Base-by-base conservation (phyloP, 1,139 yeast genomes). In the Zygotorulaspora mrakii region DNA sequence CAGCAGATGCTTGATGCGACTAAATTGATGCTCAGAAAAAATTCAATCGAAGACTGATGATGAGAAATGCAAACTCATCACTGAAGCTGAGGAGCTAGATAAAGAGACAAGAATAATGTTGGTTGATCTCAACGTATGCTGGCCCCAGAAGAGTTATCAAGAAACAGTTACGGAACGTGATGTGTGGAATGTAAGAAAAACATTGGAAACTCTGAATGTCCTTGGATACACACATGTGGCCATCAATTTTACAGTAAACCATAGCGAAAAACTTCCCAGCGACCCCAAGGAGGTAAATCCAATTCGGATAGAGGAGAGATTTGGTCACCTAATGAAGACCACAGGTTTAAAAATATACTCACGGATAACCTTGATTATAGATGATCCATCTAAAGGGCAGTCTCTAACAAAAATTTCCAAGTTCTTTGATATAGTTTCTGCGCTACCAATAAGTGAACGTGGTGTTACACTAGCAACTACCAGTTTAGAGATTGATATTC, bases 381-480 rank as follows among this genome's bases (percentile, higher is more conserved):
- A 79, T 48, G 96, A 88, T 48, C 81, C 91, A 0, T 70, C 89
- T 5, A 83, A 83, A 51, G 78, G 85, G 36, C 91, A 83, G 52
- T 78, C 82, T 20, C 66, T 87, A 26, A 69, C 82, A 21, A 77
- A 76, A 53, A 67, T 81, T 39, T 79, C 76, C 42, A 71, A 69
- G 48, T 67, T 71, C 17, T 94, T 83, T 60, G 97, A 91, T 59
- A 62, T 91, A 3, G 71, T 91, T 9, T 86, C 96, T 0, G 80
- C 89, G 1, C 76, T 82, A 47, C 98, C 98, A 1, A 59, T 71
- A 26, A 76, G 81, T 41, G 98, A 91, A 55, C 82, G 79, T 56
- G 85, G 91, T 4, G 68, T 91, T 17, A 82, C 84, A 42, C 67
- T 82, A 37, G 82, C 94, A 1, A 77, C 89, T 17, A 71, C 72